Evolutionary conservation across 2,329 filamentous ascomycete species (phyloP), one percentile per base, ranked within the genome.

Genomic region (Exophiala aquamarina): DNA sequence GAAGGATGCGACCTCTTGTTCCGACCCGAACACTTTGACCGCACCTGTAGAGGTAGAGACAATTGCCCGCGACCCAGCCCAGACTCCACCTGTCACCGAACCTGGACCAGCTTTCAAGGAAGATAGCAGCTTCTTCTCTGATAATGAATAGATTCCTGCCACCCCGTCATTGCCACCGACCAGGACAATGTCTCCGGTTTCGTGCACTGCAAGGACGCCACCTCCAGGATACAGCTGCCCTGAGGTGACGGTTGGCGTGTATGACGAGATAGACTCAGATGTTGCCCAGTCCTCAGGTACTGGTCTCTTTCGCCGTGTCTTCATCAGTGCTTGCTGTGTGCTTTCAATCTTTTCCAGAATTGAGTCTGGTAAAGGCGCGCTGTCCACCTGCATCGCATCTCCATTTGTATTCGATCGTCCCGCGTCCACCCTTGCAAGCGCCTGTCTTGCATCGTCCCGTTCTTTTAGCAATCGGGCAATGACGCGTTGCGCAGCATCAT

Each of bases 401-500:
- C 84, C 87, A 59, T 81, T 78, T 9, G 58, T 59, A 70, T 46
- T 70, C 68, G 54, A 67, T 39, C 42, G 26, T 19, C 83, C 82
- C 35, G 96, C 83, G 2, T 87, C 88, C 11, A 97, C 80, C 65
- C 88, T 89, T 28, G 89, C 89, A 41, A 98, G 73, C 11, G 93
- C 89, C 69, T 93, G 87, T 56, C 92, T 80, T 36, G 93, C 91
- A 68, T 97, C 91, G 61, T 98, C 91, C 54, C 93, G 77, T 75
- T 98, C 93, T 65, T 82, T 86, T n/a, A 87, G 87, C 66, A 98
- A 67, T 38, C 92, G 82, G 56, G 90, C 90, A 70, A 98, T 95
- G 39, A 98, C 93, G 54, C 93, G 81, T 40, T 95, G 84, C n/a
- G 93, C 93, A 2, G 93, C 92, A 75, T 98, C 93, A 61, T 97